Conservation (phyloP, 495 filamentous ascomycete genomes). For the Neurospora sp. region DNA sequence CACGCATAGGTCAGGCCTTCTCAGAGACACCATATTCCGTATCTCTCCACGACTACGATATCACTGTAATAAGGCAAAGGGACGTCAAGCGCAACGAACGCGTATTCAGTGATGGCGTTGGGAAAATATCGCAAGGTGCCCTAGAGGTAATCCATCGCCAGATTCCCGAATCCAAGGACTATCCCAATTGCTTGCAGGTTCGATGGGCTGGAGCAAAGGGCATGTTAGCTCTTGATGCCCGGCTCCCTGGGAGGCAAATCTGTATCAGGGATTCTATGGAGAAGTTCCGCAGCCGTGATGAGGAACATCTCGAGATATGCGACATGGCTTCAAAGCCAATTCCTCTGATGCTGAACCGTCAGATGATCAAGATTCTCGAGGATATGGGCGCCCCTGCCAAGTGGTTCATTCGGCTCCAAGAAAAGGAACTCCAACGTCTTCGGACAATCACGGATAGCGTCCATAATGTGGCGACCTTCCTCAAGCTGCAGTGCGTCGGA, state of each 20-base stretch:
- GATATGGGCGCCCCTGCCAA: slow-evolving; percentile 45
- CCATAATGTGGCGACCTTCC: slow-evolving; percentile 50
- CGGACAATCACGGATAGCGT: slow-evolving; percentile 41
- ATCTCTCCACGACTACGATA: slow-evolving; percentile 21
- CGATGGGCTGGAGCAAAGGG: slow-evolving; percentile 62
- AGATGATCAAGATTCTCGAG: slow-evolving; percentile 74
- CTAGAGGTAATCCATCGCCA: slow-evolving; percentile 41
- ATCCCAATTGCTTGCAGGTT: slow-evolving; percentile 61
- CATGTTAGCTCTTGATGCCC: slow-evolving; percentile 56
- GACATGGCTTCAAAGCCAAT: slow-evolving; percentile 53
- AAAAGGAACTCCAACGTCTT: slow-evolving; percentile 44
- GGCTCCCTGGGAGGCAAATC: slow-evolving; percentile 43
- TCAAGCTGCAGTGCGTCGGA: slow-evolving; percentile 46
- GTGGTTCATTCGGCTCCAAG: slow-evolving; percentile 54
- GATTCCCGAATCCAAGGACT: slow-evolving; percentile 30
- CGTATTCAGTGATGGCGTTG: slow-evolving; percentile 72
- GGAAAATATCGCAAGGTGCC: slow-evolving; percentile 52
- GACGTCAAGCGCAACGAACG: slow-evolving; percentile 36
- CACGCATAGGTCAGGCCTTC: slow-evolving; percentile 75
- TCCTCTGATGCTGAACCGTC: slow-evolving; percentile 60
- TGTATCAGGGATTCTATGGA: slow-evolving; percentile 60
- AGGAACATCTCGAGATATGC: slow-evolving; percentile 60
- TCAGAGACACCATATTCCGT: slow-evolving; percentile 59
- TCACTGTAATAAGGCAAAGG: slow-evolving; percentile 22
- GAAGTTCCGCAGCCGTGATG: slow-evolving; percentile 55